Evolutionary conservation across 177 flowering plant species (phyloP).

Genomic region (Telopea speciosissima): DNA sequence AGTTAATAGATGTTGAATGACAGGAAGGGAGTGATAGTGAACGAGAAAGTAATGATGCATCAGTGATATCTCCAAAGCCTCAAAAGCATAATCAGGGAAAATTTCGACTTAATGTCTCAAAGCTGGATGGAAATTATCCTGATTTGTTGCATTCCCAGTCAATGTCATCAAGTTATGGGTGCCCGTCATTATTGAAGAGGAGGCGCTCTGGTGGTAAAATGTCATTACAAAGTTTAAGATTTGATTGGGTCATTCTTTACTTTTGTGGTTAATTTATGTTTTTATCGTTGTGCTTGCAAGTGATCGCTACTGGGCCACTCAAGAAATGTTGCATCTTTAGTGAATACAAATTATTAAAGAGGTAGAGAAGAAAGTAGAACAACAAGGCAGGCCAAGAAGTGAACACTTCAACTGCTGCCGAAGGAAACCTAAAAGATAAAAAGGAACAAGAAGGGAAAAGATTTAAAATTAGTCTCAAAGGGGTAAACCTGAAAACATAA

Average conservation of each 20-base stretch:
- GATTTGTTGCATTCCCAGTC: slow-evolving; percentile 35
- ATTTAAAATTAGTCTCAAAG: too few species aligned
- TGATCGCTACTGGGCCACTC: too few species aligned
- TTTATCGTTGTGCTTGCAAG: too few species aligned
- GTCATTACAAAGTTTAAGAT: slow-evolving; percentile 2
- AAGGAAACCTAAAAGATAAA: too few species aligned
- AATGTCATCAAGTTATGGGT: slow-evolving; percentile 36
- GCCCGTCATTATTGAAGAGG: slow-evolving; percentile 46
- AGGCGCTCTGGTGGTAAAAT: slow-evolving; percentile 50
- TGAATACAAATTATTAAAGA: too few species aligned
- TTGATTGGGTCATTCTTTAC: background rate
- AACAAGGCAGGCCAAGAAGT: too few species aligned
- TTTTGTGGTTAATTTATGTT: background rate
- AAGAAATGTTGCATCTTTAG: too few species aligned
- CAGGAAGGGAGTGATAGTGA: slow-evolving; percentile 73
- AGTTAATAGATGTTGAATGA: slow-evolving; percentile 15
- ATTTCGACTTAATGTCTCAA: slow-evolving; percentile 19
- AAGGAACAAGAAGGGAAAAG: too few species aligned
- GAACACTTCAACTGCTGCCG: too few species aligned
- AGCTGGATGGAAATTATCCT: slow-evolving; percentile 23
- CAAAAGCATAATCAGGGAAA: slow-evolving; percentile 51
- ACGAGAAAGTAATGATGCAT: slow-evolving; percentile 57
- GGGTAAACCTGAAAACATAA: too few species aligned
- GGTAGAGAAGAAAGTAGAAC: too few species aligned
- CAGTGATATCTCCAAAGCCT: slow-evolving; percentile 39